Conservation (phyloP, 169 alveolate species). For the Plasmodium chabaudi region DNA sequence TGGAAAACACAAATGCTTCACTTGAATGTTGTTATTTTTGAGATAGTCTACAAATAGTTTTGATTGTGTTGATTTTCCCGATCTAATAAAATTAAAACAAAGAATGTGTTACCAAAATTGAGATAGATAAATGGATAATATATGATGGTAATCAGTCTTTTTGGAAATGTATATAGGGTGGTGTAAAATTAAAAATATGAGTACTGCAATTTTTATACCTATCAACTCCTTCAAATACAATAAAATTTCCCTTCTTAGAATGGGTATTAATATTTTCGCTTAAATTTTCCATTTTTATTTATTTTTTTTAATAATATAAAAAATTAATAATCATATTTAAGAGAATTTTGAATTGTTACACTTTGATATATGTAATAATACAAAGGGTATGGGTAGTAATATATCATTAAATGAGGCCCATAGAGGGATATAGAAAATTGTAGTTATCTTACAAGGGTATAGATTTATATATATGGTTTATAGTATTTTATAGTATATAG, state of each 20-base stretch:
- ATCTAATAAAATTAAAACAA: constrained; percentile 77
- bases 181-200: neutral
- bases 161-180: neutral
- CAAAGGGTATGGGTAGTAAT: neutral
- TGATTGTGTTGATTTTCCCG: constrained; percentile 94
- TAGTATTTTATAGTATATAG: too few species aligned
- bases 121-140: neutral
- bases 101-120: neutral
- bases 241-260: constrained; percentile 89
- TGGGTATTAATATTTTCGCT: constrained; percentile 4
- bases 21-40: constrained; percentile 77
- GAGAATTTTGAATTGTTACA: neutral
- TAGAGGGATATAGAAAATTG: too few species aligned
- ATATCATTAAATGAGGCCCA: too few species aligned
- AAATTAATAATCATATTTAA: neutral
- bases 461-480: too few species aligned
- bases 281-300: constrained; percentile 7
- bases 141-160: too few species aligned
- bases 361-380: neutral
- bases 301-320: neutral
- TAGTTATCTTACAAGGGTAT: too few species aligned
- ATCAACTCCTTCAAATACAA: constrained; percentile 96
- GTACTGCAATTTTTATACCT: constrained; percentile 77
- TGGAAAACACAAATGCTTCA: constrained; percentile 85
- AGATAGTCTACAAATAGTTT: constrained; percentile 82